Evolutionary conservation across 2,329 filamentous ascomycete species (phyloP), one percentile per base, ranked within the genome.

Genomic region (Trichophyton benhamiae): DNA sequence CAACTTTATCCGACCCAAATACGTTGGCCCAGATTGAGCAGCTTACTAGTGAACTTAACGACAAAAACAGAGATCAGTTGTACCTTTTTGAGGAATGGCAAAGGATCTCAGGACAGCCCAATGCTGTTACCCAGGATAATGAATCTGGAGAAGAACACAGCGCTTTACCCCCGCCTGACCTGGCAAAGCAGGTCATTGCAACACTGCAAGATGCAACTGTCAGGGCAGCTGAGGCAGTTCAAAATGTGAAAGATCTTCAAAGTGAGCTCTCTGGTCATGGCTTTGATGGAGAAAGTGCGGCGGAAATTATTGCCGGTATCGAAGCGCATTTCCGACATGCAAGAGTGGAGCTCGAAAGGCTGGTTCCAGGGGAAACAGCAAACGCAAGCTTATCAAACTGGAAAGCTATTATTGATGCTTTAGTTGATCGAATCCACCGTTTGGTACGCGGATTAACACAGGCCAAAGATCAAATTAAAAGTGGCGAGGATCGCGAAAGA

Each of bases 361-460:
- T 72, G 2, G 63, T 78, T 7, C 77, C 78, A 5, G 77, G 77
- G 6, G 78, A 78, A 63, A 78, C 72, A 17, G 60, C 71, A 15
- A 67, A 72, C 53, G 70, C 68, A 3, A 65, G 72, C 11, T 69
- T 77, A 17, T 65, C 72, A 8, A 69, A 78, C 57, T 72, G 74
- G 42, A 72, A 70, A 52, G 67, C 73, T 9, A 75, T 74, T 1
- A 67, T 80, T 8, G 67, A 73, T 30, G 72, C 74, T 2, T 67
- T 79, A 25, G 70, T 78, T 1, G 66, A 68, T 15, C 72, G 74
- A 20, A 70, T 78, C 3, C 68, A 73, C 42, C 61, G 67, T 9
- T 63, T 78, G 0, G 69, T 72, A 1, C 66, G 69, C 25, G 69
- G 71, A 20, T 65, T 77, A 9, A 66, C 70, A 41, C 66, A 69